Evolutionary conservation across 805 yeast species (phyloP), one percentile per base, ranked within the genome.

Genomic region (Candida manassasensis): DNA sequence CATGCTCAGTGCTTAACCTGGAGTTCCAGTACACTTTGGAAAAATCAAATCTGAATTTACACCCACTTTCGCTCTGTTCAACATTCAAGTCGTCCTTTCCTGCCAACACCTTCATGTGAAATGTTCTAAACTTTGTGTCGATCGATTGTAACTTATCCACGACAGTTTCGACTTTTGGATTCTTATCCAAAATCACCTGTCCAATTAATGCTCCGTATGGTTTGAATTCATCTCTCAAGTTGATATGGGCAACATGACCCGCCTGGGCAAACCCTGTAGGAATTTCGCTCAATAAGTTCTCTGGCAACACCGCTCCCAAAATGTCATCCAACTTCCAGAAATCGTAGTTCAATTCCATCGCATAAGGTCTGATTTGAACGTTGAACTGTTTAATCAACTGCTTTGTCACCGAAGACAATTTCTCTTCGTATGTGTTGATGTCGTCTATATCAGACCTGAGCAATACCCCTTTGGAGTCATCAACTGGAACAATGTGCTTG

Each of bases 1-100:
- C 90, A 57, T 93, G 99, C 51, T 93, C 99, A 0, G 96, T 85
- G 46, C 88, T 90, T 34, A 93, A 68, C 47, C 98, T 74, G 11
- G 97, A 86, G 56, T 93, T 93, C 99, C 99, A 93, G 60, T 94
- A 93, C 4, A 94, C 98, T 53, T 86, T 84, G 39, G 85, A 76
- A 56, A 94, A 93, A 52, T 93, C 96, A 58, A 93, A 90, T 31
- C 67, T 74, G 62, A 93, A 93, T 8, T 66, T 59, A 64, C 99
- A 90, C 22, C 85, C 85, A 40, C 89, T 77, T 56, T 93, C 98
- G 43, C 71, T 76, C 58, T 90, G 97, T 44, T 84, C 84, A 11
- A 90, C 98, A 24, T 76, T 53, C 43, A 84, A 76, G 45, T 84
- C 76, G 24, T 75, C 70, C 38, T 75, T 79, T 6, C 98, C 97